A percentile compares a stretch with the other conserved stretches of the same genome.
phyloP scores from a whole-genome alignment of 179 eudicot species.

The Actinidia polygama region DNA sequence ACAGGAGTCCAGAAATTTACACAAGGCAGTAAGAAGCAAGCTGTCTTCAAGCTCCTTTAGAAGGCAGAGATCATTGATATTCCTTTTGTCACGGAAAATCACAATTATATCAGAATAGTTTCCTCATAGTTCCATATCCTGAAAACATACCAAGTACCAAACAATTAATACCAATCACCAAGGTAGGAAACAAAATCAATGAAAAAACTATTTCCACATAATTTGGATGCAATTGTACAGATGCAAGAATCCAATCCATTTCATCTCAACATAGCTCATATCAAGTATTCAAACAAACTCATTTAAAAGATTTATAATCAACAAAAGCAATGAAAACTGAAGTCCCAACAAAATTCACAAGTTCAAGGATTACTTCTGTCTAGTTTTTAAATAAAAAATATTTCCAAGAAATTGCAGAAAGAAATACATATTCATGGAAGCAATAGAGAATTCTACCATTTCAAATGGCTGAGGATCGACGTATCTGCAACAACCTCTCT shows the following conservation, averaged over 20 bases:
- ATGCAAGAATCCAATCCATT: not conserved
- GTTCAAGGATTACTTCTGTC: not conserved
- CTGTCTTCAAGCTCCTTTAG: conserved; percentile 93
- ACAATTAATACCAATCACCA: not conserved
- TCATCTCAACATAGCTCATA: not conserved
- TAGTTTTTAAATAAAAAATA: not conserved
- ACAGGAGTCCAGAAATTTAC: conserved; percentile 39
- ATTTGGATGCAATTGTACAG: not conserved
- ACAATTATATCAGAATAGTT: conserved; percentile 76
- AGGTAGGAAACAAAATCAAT: not conserved
- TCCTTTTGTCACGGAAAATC: conserved; percentile 77
- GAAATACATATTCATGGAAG: not conserved
- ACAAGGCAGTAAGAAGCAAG: conserved; percentile 89
- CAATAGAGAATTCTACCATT: not conserved
- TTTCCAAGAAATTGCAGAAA: not conserved
- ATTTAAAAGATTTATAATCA: not conserved
- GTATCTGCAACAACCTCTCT: conserved; percentile 95
- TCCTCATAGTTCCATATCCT: conserved; percentile 99
- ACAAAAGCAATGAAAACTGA: not conserved
- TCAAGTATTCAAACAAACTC: not conserved
- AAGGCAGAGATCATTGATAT: conserved; percentile 81
- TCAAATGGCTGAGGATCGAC: conserved; percentile 20
- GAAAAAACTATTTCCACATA: not conserved
- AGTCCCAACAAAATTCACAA: not conserved
- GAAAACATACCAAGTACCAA: conserved; percentile 13